Evolutionary conservation across 352 stramenopile genomes (phyloP).

Genomic region (Phytophthora lateralis): DNA sequence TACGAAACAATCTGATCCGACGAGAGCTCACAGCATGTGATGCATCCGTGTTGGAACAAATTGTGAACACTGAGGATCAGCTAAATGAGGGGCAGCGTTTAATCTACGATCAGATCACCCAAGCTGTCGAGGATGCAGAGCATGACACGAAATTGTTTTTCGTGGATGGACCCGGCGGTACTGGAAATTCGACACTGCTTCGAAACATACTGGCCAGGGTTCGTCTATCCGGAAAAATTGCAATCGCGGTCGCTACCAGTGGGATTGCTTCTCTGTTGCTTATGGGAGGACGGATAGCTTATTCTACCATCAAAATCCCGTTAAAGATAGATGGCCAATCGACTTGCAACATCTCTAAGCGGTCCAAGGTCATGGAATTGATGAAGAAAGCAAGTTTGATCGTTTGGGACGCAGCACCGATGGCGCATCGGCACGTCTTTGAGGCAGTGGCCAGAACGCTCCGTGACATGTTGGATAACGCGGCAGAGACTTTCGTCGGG

Average conservation of each 20-base stretch:
- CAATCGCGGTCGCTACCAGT: slow-evolving; percentile 32
- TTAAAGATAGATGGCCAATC: slow-evolving; percentile 16
- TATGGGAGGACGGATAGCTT: slow-evolving; percentile 29
- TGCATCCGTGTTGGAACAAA: slow-evolving; percentile 2
- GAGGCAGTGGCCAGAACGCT: neutral
- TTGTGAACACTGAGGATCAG: slow-evolving; percentile 3
- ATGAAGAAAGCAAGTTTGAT: neutral
- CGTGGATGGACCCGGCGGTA: slow-evolving; percentile 39
- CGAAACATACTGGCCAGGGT: slow-evolving; percentile 31
- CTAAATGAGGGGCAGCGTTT: slow-evolving; percentile 5
- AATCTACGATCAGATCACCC: slow-evolving; percentile 12
- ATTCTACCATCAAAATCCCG: slow-evolving; percentile 47
- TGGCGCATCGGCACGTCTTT: neutral
- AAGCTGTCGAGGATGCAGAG: neutral
- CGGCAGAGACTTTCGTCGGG: neutral
- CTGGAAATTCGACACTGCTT: slow-evolving; percentile 39
- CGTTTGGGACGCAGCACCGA: neutral
- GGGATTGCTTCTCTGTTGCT: slow-evolving; percentile 40
- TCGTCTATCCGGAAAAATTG: slow-evolving; percentile 24
- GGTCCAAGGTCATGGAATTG: slow-evolving; percentile 15
- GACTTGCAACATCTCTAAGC: too few relatives aligned
- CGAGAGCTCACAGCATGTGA: slow-evolving; percentile 13
- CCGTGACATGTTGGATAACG: neutral
- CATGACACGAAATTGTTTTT: slow-evolving; percentile 32
- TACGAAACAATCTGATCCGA: slow-evolving; percentile 11